Evolutionary conservation across 805 yeast genomes (phyloP), one percentile per base, ranked within the genome.

Genomic region (Blastobotrys parvus): DNA sequence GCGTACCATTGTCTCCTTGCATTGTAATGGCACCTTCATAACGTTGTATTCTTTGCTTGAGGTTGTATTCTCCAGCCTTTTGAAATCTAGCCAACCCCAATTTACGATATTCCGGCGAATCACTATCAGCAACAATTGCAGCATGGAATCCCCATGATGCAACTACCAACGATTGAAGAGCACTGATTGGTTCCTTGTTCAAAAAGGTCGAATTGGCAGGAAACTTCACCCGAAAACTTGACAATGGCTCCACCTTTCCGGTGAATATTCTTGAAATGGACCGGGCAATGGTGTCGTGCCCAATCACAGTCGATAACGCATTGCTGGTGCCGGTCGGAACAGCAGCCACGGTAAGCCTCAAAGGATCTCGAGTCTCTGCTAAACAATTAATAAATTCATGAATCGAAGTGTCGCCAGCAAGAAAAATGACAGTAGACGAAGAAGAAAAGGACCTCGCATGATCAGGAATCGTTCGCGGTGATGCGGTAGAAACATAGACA

Each of bases 311-410:
- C 1, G 85, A 74, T 46, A 86, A 66, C 1, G 94, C 88, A 58
- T 89, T 89, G 0, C 95, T 97, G 0, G 94, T 82, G 1, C 97
- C 97, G 46, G 78, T 68, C 0, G 96, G 94, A 13, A 89, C 58
- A 21, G 65, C 53, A 1, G 48, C 50, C 15, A 67, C 45, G 7
- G 45, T 49, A 4, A 65, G 45, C 2, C 54, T 39, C 41, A 52
- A 42, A n/a, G 41, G 13, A 8, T 42, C 39, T 19, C 3, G 18
- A 4, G 42, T 29, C 2, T 53, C 50, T 10, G 48, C 55, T 21
- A 72, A 57, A 16, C 60, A 66, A 57, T 88, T 88, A 43, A 86
- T 52, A 40, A 89, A 75, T 58, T 89, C 97, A 39, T 74, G 77
- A 3, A 86, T 65, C 1, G 94, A 79, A 0, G 96, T 88, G 56